Base-by-base conservation (phyloP, 768 basidiomycete genomes). In the Rhodotorula taiwanensis region DNA sequence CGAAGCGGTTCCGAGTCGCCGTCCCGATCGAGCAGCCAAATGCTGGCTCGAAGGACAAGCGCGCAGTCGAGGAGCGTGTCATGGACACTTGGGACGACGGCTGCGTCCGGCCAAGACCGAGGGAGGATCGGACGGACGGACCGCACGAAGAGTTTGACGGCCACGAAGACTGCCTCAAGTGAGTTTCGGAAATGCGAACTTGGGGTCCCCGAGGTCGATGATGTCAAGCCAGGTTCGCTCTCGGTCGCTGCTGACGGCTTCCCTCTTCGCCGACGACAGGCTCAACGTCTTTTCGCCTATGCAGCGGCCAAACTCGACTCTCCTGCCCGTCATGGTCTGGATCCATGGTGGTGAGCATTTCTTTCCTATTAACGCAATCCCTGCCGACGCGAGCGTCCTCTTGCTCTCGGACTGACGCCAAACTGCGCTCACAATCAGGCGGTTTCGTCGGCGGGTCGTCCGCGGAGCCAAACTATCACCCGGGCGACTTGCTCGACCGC, bases 391-490 rank as follows among this genome's bases (percentile, higher is more conserved):
- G 36, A 39, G 10, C 16, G 9, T 47, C 25, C n/a, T n/a, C 45
- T n/a, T 28, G 10, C 23, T 27, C 43, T 16, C 43, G 13, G 43
- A 44, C 43, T 8, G n/a, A n/a, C 43, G 9, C 13, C 15, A 8
- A 44, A 14, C 43, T 8, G 8, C 20, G 16, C 23, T 15, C 15
- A 8, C 45, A 23, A 7, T 25, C n/a, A 47, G 45, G 60, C 28
- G 72, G 74, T 20, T 73, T 71, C 42, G 71, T 64, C 44, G 49
- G 34, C 23, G 64, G 64, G 4, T 53, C 62, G 0, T 58, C 69
- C 27, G 21, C 21, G 23, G 64, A 66, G 33, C 58, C 23, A 5
- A 57, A 64, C 45, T 66, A 70, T 48, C 15, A 60, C 39, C 54
- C 69, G 20, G n/a, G 30, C n/a, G 63, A 64, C 7, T 53, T 69